Percentiles rank a stretch among this genome's conserved stretches.
Evolutionary conservation across 352 stramenopile genomes (phyloP).

Genomic region (Chrysophaeum taylorii): DNA sequence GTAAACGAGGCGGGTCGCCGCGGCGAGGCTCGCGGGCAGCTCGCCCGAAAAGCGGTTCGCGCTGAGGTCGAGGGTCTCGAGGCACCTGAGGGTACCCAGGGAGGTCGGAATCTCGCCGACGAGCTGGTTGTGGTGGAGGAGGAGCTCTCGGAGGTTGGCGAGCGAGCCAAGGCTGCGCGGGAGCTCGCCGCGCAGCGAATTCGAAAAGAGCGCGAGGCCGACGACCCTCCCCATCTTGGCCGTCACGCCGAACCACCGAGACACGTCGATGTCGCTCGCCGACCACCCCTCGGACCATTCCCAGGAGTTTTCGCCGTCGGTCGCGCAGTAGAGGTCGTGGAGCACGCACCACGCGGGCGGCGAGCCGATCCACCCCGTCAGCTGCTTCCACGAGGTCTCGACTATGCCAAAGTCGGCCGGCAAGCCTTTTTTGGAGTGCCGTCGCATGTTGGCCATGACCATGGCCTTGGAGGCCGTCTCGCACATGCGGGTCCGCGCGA

Average conservation of each 20-base stretch:
- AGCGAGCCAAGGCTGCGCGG: neutral
- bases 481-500: neutral
- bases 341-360: neutral
- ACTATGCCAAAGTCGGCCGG: no score
- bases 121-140: slow-evolving; percentile 1
- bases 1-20: neutral
- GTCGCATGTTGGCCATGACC: neutral
- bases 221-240: neutral
- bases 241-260: neutral
- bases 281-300: neutral
- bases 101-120: neutral
- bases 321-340: neutral
- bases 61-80: neutral
- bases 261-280: neutral
- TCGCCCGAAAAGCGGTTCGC: neutral
- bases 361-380: no score
- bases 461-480: slow-evolving; percentile 6
- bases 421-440: no score
- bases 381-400: no score
- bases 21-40: neutral
- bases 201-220: neutral
- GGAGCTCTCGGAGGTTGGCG: neutral
- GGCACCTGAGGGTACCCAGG: neutral
- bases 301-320: neutral
- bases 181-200: neutral